These are phyloP conservation scores for Parastagonospora avenae DNA, from an alignment of 2,329 filamentous ascomycete genomes.

Conservation along the genomic window DNA sequence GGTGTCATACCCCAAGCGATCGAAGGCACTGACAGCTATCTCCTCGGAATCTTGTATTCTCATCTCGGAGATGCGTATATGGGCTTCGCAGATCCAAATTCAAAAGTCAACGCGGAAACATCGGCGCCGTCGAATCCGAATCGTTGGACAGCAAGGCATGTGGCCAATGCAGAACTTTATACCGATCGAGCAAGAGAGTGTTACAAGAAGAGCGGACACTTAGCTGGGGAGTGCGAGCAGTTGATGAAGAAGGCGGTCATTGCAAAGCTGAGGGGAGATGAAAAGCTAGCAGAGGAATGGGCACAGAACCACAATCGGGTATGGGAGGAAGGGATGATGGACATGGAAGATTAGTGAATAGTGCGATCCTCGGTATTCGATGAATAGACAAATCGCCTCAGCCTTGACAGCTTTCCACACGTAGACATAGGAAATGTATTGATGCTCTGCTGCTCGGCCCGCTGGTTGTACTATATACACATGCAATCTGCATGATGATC, in stretches of 20 bases:
- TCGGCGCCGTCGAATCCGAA: constrained; percentile 9
- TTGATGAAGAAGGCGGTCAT: constrained; percentile 82
- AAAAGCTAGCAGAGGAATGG: constrained; percentile 44
- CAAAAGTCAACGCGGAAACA: neutral
- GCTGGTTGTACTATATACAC: constrained; percentile 32
- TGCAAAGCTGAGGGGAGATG: constrained; percentile 66
- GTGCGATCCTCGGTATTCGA: neutral
- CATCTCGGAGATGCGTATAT: constrained; percentile 77
- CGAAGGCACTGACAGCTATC: constrained; percentile 68
- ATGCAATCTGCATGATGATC: constrained; percentile 1
- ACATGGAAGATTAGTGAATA: neutral
- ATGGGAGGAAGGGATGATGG: constrained; percentile 33
- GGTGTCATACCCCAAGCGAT: constrained; percentile 74
- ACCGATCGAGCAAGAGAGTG: constrained; percentile 45
- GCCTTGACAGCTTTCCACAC: neutral
- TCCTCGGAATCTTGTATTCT: constrained; percentile 71
- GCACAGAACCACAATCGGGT: constrained; percentile 43
- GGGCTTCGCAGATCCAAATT: constrained; percentile 68
- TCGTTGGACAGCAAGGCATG: constrained; percentile 22
- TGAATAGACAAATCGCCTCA: neutral
- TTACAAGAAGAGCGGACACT: constrained; percentile 70
- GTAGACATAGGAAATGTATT: constrained; percentile 42
- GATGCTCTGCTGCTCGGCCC: constrained; percentile 29
- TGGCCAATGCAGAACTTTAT: constrained; percentile 41
- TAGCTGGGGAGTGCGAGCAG: constrained; percentile 74